Percentiles rank a stretch among this genome's conserved stretches.
Evolutionary conservation across 1,284 basidiomycete species (phyloP).

Genomic region (Ceratobasidium papillatum): DNA sequence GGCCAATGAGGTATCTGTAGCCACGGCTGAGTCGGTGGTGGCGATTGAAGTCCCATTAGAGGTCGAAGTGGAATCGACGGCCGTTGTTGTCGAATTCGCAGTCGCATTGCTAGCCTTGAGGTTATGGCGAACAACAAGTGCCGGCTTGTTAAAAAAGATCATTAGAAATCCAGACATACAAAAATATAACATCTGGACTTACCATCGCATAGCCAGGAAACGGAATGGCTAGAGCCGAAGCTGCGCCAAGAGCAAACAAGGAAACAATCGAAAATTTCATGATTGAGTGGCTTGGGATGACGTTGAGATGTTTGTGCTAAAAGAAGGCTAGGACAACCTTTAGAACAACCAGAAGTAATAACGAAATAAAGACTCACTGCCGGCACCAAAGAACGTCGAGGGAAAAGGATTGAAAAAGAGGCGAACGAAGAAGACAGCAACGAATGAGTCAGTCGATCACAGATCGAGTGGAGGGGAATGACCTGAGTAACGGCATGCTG

Average conservation of each 20-base stretch:
- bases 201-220: conserved; percentile 1
- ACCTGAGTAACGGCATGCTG: conserved; percentile 1
- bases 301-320: neutral
- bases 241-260: conserved; percentile 21
- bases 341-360: neutral
- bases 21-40: neutral
- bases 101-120: neutral
- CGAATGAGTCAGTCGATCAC: conserved; percentile 30
- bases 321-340: neutral
- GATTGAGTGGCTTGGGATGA: neutral
- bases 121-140: conserved; percentile 5
- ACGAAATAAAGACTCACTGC: neutral
- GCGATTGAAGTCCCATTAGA: neutral
- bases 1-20: neutral
- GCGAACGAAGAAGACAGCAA: conserved; percentile 12
- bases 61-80: neutral
- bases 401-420: conserved; percentile 1
- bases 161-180: neutral
- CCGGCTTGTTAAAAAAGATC: neutral
- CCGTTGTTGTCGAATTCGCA: neutral
- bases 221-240: conserved; percentile 28
- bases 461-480: conserved; percentile 30
- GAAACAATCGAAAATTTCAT: conserved; percentile 37
- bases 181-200: neutral
- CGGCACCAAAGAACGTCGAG: conserved; percentile 36